Conservation (phyloP, 345 rosid species). For the Gossypium mustelinum region DNA sequence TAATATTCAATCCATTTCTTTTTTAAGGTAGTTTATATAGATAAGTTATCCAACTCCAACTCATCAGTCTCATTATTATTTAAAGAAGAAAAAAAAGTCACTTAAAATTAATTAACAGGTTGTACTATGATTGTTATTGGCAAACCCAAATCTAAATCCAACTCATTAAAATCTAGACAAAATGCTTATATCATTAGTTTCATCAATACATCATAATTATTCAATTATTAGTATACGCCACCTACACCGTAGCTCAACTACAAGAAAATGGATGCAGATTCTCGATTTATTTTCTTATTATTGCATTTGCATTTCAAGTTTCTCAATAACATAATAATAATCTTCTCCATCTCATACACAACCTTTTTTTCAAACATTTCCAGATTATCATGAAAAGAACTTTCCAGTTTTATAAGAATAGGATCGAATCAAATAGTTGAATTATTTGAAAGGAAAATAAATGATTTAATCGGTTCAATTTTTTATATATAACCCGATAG, state of each 20-base stretch:
- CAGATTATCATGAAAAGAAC: too few relatives aligned
- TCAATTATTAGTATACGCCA: neutral
- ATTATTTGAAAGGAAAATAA: too few relatives aligned
- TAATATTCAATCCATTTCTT: too few relatives aligned
- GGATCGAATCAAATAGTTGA: too few relatives aligned
- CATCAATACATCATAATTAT: neutral
- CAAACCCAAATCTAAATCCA: slow-evolving; percentile 8
- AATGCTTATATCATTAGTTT: neutral
- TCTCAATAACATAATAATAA: too few relatives aligned
- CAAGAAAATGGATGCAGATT: neutral
- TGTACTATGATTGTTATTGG: slow-evolving; percentile 2
- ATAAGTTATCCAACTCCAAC: neutral
- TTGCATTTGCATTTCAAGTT: neutral
- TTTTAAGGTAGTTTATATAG: neutral
- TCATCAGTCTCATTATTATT: neutral
- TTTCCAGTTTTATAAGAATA: too few relatives aligned
- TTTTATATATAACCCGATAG: too few relatives aligned
- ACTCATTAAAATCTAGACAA: neutral
- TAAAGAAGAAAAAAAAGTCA: neutral
- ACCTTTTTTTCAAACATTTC: too few relatives aligned
- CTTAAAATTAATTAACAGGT: neutral
- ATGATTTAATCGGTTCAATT: too few relatives aligned
- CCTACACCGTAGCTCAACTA: neutral
- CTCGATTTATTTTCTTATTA: neutral
- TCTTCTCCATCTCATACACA: neutral